Percentiles rank a stretch among this genome's conserved stretches.
Conservation (phyloP, 2,329 filamentous ascomycete genomes). For the Stemphylium vesicarium region DNA sequence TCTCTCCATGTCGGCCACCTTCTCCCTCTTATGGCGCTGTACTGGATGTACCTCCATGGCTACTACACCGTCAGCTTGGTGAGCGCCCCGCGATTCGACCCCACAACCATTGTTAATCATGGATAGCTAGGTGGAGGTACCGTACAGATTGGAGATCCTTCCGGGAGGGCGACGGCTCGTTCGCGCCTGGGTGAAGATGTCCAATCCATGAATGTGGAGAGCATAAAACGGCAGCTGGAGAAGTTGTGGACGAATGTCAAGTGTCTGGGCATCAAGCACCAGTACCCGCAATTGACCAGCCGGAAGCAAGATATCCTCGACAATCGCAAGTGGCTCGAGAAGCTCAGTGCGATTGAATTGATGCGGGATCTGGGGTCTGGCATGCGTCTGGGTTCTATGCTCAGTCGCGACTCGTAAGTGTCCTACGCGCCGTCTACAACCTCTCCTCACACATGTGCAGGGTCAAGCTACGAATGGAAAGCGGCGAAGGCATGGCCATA, state of each 20-base stretch:
- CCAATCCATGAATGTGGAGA: constrained; percentile 68
- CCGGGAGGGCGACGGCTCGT: constrained; percentile 69
- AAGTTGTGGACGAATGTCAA: constrained; percentile 79
- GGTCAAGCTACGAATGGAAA: constrained; percentile 82
- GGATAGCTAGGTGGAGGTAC: constrained; percentile 72
- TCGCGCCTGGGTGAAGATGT: constrained; percentile 59
- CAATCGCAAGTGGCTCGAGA: constrained; percentile 84
- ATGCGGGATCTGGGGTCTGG: constrained; percentile 74
- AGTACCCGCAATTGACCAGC: constrained; percentile 67
- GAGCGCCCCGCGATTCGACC: constrained; percentile 29
- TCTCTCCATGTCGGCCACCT: constrained; percentile 84
- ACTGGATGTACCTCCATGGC: constrained; percentile 83
- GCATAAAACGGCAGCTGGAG: constrained; percentile 73
- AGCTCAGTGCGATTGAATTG: constrained; percentile 74
- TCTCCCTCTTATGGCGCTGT: constrained; percentile 80
- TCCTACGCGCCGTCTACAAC: constrained; percentile 24
- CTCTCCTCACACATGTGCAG: constrained; percentile 47
- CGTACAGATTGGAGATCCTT: constrained; percentile 79
- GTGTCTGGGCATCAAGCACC: constrained; percentile 67
- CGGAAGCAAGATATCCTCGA: constrained; percentile 75
- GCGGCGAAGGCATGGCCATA: constrained; percentile 90
- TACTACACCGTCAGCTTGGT: constrained; percentile 69
- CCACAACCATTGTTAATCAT: constrained; percentile 30
- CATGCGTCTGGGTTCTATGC: constrained; percentile 82
- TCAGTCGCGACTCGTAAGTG: constrained; percentile 82